phyloP scores from a whole-genome alignment of 2,329 filamentous ascomycete genomes.

The Blastomyces gilchristii region DNA sequence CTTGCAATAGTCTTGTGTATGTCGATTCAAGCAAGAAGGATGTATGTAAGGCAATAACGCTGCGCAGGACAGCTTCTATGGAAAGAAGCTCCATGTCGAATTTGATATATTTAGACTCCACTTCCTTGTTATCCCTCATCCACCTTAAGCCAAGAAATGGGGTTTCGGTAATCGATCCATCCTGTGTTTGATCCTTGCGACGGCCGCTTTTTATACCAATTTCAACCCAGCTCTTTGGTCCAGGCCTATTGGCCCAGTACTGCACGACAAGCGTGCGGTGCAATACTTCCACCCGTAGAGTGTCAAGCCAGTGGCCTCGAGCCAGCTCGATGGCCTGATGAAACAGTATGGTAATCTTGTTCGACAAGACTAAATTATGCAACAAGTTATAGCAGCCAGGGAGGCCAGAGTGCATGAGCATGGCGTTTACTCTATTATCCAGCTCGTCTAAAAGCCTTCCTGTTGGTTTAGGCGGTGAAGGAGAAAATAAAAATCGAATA shows the following conservation, averaged over 20 bases:
- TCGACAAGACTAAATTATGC: slow-evolving; percentile 77
- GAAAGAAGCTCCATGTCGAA: slow-evolving; percentile 60
- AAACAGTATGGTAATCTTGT: slow-evolving; percentile 75
- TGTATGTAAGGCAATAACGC: slow-evolving; percentile 64
- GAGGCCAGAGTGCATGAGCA: slow-evolving; percentile 60
- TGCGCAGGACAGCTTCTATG: slow-evolving; percentile 61
- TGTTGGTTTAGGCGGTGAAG: slow-evolving; percentile 53
- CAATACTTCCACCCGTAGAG: slow-evolving; percentile 65
- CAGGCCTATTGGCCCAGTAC: slow-evolving; percentile 69
- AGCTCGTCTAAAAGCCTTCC: slow-evolving; percentile 55
- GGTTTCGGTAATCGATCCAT: slow-evolving; percentile 14
- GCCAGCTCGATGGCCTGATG: slow-evolving; percentile 65
- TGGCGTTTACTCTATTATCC: slow-evolving; percentile 61
- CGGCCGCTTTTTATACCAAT: slow-evolving; percentile 52
- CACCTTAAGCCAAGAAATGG: slow-evolving; percentile 50
- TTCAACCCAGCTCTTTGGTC: slow-evolving; percentile 81
- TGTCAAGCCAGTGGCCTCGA: slow-evolving; percentile 64
- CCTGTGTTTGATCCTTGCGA: slow-evolving; percentile 10
- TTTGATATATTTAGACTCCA: slow-evolving; percentile 55
- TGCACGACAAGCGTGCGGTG: slow-evolving; percentile 77
- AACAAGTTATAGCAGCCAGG: slow-evolving; percentile 73
- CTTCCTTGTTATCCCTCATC: slow-evolving; percentile 66
- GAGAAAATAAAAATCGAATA: slow-evolving; percentile 71
- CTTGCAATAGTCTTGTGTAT: slow-evolving; percentile 48
- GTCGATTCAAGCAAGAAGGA: slow-evolving; percentile 60